Conservation (phyloP, 768 basidiomycete species). For the Boletus eberwhitei region DNA sequence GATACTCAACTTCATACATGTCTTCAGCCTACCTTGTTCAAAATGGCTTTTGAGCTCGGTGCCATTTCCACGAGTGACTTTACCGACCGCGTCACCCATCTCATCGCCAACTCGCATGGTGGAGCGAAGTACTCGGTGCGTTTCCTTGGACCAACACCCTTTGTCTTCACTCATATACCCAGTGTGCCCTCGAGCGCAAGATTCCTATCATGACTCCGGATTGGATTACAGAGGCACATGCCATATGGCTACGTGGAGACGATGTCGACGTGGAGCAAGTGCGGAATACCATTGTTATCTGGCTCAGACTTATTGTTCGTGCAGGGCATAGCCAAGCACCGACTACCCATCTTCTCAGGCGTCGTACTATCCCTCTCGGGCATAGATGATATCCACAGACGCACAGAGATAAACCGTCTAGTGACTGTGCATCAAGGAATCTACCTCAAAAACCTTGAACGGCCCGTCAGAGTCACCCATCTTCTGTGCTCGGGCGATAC, state of each 20-base stretch:
- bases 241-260: constrained; percentile 75
- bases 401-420: constrained; percentile 61
- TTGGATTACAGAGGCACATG: constrained; percentile 74
- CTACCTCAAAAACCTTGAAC: constrained; percentile 73
- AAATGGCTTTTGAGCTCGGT: constrained; percentile 78
- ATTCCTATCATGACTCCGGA: constrained; percentile 75
- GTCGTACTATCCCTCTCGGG: constrained; percentile 75
- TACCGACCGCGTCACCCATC: constrained; percentile 84
- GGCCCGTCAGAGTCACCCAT: constrained; percentile 80
- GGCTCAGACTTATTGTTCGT: neutral
- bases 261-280: constrained; percentile 71
- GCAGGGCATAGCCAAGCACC: constrained; percentile 58
- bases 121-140: constrained; percentile 80
- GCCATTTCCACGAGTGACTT: constrained; percentile 66
- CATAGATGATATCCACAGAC: constrained; percentile 56
- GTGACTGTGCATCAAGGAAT: constrained; percentile 59
- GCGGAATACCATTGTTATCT: constrained; percentile 9
- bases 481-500: constrained; percentile 70
- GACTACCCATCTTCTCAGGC: constrained; percentile 70
- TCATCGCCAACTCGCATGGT: constrained; percentile 77
- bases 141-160: neutral
- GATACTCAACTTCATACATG: neutral
- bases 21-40: constrained; percentile 62
- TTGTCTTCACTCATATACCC: neutral
- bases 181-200: constrained; percentile 82